Evolutionary conservation across 345 rosid genomes (phyloP).

Genomic region (Gossypium thurberi): DNA sequence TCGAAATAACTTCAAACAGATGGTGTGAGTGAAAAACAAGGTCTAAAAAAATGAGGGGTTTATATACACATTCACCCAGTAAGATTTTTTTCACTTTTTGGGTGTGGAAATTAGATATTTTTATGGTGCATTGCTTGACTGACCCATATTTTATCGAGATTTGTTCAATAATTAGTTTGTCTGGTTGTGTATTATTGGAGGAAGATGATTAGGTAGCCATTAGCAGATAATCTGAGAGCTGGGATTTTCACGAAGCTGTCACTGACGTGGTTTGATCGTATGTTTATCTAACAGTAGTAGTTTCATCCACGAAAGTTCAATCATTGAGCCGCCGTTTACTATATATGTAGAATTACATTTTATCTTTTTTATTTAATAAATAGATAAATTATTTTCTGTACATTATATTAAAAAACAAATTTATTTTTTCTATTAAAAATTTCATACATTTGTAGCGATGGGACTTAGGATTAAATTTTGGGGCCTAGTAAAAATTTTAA

Average conservation of each 20-base stretch:
- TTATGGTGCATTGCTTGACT: not conserved
- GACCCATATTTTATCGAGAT: not conserved
- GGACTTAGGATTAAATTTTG: fast-evolving
- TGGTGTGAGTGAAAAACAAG: not conserved
- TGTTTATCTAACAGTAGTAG: not conserved
- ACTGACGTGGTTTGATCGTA: constrained; percentile 18
- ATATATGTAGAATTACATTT: too few species aligned
- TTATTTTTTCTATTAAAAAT: too few species aligned
- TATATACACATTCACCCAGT: not conserved
- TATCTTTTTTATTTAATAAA: fast-evolving
- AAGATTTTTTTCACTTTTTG: too few species aligned
- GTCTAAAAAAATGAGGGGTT: not conserved
- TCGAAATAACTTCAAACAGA: not conserved
- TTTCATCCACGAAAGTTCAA: not conserved
- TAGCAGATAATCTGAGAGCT: not conserved
- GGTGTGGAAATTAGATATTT: too few species aligned
- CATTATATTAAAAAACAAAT: fast-evolving
- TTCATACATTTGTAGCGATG: fast-evolving
- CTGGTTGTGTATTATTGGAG: constrained; percentile 3
- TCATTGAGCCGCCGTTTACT: not conserved
- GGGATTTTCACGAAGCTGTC: constrained; percentile 17
- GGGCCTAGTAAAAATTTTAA: too few species aligned
- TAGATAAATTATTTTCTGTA: fast-evolving
- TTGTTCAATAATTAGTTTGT: not conserved
- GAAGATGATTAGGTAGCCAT: not conserved